Evolutionary conservation across 78 protist genomes (phyloP), one percentile per base, ranked within the genome.

Genomic region (Bodo saltans): DNA sequence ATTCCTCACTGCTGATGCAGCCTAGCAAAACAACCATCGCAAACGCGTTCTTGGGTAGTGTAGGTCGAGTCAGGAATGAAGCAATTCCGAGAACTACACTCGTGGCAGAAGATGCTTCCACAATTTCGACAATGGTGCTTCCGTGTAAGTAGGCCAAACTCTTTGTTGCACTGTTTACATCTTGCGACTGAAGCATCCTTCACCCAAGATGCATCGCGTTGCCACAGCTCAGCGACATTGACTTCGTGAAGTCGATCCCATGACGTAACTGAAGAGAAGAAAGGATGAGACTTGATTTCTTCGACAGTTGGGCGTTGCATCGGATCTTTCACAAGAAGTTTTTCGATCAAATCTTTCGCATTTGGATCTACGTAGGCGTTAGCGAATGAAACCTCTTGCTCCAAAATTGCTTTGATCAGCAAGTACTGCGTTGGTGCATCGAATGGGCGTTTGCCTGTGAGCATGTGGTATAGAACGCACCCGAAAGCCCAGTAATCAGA

Each of bases 111-210:
- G 60, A 87, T 42, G 53, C 74, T 74, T 74, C 76, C 83, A 42
- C 90, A 87, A 32, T 87, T 84, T 70, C 90, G 85, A 53, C 90
- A 87, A 34, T 87, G 90, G 83, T 87, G 90, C 37, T 78, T 78
- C 35, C 90, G 84, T 11, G 37, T 60, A 41, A 79, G 81, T 0
- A 87, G 60, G 35, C 67, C 33, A 71, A 87, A 87, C 17, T 4
- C 1, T 38, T 35, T 29, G 38, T 81, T 70, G 27, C 90, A 87
- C 35, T 68, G 42, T 25, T 67, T 29, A 38, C 90, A 87, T 23
- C n/a, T 17, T 23, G 60, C 60, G 60, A 47, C 60, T 8, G 60
- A 47, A 8, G 60, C 8, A 47, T 47, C 60, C 60, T 47, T 17
- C 17, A 23, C 60, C 60, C 60, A 47, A 23, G 60, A 17, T 17